Evolutionary conservation across 1,284 basidiomycete genomes (phyloP).

Genomic region (Apiotrichum porosum): DNA sequence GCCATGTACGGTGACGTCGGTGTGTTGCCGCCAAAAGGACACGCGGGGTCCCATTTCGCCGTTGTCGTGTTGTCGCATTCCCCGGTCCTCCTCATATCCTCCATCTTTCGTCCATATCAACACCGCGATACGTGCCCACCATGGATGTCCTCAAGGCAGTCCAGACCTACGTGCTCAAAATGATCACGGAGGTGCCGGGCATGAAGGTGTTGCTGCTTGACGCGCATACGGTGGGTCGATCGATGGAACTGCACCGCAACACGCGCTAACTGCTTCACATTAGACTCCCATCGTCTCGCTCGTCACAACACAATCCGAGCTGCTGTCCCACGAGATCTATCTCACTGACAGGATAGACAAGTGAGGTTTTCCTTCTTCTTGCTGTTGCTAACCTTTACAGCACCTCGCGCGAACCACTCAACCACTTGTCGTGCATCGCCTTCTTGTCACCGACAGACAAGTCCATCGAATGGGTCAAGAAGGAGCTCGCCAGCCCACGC

Average conservation of each 20-base stretch:
- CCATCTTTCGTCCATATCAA: not conserved
- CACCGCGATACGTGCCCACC: too few relatives aligned
- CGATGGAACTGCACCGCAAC: too few relatives aligned
- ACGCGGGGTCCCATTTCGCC: not conserved
- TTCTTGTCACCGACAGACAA: conserved; percentile 78
- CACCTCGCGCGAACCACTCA: conserved; percentile 76
- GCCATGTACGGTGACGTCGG: conserved; percentile 1
- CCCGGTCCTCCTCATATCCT: not conserved
- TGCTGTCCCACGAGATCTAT: conserved; percentile 95
- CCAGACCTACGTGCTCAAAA: conserved; percentile 86
- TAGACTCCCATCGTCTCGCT: conserved; percentile 97
- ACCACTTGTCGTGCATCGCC: conserved; percentile 94
- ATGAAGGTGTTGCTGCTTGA: conserved; percentile 99
- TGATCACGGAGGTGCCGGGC: conserved; percentile 75
- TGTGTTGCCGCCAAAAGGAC: too few relatives aligned
- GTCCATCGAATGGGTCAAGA: conserved; percentile 74
- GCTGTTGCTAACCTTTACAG: conserved; percentile 20
- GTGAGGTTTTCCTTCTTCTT: conserved; percentile 22
- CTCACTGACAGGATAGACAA: conserved; percentile 97
- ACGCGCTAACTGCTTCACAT: not conserved
- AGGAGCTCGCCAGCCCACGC: conserved; percentile 80
- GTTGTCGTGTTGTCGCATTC: conserved; percentile 1
- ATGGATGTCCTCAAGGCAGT: conserved; percentile 98
- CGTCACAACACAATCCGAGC: conserved; percentile 86
- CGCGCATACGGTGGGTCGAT: conserved; percentile 74